phyloP scores from a whole-genome alignment of 2,329 filamentous ascomycete genomes.

The Capronia epimyces region DNA sequence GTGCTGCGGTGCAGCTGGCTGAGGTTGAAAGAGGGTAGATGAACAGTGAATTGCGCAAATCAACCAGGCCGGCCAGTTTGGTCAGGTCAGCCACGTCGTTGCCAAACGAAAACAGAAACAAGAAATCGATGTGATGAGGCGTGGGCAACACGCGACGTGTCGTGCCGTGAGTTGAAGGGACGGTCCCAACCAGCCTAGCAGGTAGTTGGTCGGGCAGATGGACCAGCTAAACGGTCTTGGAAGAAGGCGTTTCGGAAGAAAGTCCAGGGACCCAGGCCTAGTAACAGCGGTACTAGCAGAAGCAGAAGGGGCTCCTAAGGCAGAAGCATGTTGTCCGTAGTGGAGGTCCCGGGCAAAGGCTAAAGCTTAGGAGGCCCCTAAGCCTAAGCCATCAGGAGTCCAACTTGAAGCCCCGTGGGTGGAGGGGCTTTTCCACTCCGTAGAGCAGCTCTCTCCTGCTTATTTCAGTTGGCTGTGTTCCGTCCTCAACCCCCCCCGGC shows the following conservation, averaged over 20 bases:
- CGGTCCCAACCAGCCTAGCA: background rate
- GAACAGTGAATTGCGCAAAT: constrained; percentile 8
- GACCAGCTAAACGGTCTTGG: background rate
- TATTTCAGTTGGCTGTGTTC: background rate
- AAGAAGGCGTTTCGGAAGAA: background rate
- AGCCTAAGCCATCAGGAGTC: too few species aligned
- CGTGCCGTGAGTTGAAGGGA: constrained; percentile 17
- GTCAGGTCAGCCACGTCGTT: background rate
- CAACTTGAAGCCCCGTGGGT: too few species aligned
- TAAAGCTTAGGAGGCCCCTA: too few species aligned
- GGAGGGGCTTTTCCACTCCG: too few species aligned
- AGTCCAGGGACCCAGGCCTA: background rate
- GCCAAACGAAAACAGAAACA: constrained; percentile 17
- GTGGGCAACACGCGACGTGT: constrained; percentile 17
- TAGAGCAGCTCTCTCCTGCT: too few species aligned
- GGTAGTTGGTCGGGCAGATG: background rate
- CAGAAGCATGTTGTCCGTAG: too few species aligned
- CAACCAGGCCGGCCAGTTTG: background rate
- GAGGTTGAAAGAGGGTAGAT: constrained; percentile 4
- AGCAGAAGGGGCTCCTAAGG: background rate
- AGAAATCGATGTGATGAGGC: constrained; percentile 7
- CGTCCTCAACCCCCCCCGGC: background rate
- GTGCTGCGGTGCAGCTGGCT: constrained; percentile 11
- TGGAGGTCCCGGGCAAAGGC: too few species aligned
- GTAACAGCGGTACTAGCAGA: background rate